Conservation (phyloP, 805 yeast genomes). For the Teunomyces kruisii region DNA sequence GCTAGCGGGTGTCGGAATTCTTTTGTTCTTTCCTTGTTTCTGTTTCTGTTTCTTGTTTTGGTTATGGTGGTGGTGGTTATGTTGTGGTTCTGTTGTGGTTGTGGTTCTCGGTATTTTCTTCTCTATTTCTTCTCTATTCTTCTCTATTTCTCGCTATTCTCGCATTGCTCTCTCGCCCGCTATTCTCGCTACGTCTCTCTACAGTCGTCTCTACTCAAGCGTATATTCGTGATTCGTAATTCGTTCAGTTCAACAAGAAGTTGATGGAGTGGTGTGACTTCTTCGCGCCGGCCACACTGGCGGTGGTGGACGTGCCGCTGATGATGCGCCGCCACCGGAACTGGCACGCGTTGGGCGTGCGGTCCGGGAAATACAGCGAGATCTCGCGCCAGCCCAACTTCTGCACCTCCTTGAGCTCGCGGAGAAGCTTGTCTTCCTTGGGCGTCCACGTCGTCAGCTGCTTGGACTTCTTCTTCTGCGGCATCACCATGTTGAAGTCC, state of each 20-base stretch:
- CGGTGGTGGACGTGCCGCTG: conserved; percentile 24
- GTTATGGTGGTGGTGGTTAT: too few relatives aligned
- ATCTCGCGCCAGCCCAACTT: conserved; percentile 90
- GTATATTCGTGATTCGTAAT: conserved; percentile 8
- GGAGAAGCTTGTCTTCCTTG: conserved; percentile 66
- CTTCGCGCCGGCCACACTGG: conserved; percentile 13
- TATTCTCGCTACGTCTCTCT: too few relatives aligned
- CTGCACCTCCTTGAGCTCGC: conserved; percentile 78
- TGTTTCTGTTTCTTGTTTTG: too few relatives aligned
- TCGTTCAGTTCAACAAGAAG: conserved; percentile 20
- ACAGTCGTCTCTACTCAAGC: background rate
- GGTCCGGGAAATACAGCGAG: conserved; percentile 69
- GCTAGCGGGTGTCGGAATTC: too few relatives aligned
- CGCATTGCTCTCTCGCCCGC: too few relatives aligned
- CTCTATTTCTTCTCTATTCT: too few relatives aligned
- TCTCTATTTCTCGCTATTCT: too few relatives aligned
- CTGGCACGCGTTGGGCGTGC: conserved; percentile 70
- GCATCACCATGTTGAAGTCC: background rate
- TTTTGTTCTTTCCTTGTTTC: too few relatives aligned
- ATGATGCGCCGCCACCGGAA: conserved; percentile 74
- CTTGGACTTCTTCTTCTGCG: conserved; percentile 24
- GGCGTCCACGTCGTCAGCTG: conserved; percentile 67
- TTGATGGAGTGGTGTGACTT: conserved; percentile 29
- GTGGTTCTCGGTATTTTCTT: too few relatives aligned
- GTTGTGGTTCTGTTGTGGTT: too few relatives aligned